Evolutionary conservation across 371 early-diverging fungal species (phyloP).

Genomic region (Gilbertella persicaria): DNA sequence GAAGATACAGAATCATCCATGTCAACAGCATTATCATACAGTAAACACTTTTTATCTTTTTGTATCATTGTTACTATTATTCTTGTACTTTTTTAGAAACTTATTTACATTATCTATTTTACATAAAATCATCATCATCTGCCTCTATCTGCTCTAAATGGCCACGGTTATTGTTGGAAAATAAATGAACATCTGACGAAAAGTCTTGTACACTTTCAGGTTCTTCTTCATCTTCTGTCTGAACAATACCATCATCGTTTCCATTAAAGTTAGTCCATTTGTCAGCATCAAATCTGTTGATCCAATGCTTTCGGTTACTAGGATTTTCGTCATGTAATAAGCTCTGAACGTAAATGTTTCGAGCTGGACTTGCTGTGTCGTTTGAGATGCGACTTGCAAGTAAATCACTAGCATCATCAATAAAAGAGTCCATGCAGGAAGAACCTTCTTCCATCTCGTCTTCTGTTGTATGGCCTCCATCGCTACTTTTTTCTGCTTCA

Average conservation of each 20-base stretch:
- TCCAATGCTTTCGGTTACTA: constrained; percentile 16
- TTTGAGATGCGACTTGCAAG: background rate
- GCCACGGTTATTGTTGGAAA: background rate
- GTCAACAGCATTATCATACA: too few relatives aligned
- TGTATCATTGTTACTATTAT: background rate
- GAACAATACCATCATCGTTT: background rate
- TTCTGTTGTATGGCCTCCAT: constrained; percentile 18
- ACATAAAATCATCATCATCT: constrained; percentile 9
- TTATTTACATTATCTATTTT: constrained; percentile 6
- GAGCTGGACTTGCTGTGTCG: background rate
- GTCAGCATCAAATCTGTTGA: constrained; percentile 15
- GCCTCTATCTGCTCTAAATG: background rate
- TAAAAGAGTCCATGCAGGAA: constrained; percentile 22
- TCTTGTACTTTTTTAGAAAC: background rate
- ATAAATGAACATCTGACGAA: constrained; percentile 7
- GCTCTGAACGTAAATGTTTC: background rate
- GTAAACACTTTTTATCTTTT: background rate
- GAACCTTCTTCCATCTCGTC: constrained; percentile 12
- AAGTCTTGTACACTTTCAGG: constrained; percentile 7
- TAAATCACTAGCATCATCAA: constrained; percentile 14
- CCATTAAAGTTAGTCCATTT: constrained; percentile 16
- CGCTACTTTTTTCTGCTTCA: constrained; percentile 23
- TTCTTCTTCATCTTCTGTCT: background rate
- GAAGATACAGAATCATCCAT: too few relatives aligned
- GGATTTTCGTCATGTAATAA: background rate